Conservation (phyloP, 371 early-diverging fungal species). For the Mortierella sp. region DNA sequence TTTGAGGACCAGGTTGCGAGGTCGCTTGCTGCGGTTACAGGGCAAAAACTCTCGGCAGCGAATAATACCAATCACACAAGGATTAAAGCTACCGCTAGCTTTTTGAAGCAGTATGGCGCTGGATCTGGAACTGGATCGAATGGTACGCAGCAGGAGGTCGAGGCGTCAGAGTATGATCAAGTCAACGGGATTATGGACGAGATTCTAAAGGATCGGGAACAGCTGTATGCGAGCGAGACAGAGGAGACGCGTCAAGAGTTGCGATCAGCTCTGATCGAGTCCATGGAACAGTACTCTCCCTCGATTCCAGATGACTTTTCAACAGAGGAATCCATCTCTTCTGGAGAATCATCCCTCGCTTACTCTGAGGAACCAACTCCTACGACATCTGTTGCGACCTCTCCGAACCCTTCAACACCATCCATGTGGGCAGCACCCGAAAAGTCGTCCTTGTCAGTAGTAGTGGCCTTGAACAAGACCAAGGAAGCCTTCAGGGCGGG, state of each 20-base stretch:
- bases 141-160: not conserved
- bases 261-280: constrained; percentile 37
- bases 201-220: constrained; percentile 35
- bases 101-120: constrained; percentile 38
- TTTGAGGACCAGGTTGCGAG: constrained; percentile 58
- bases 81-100: constrained; percentile 53
- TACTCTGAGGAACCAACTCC: not conserved
- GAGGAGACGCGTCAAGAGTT: constrained; percentile 36
- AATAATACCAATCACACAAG: constrained; percentile 38
- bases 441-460: not conserved
- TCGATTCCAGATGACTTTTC: constrained; percentile 43
- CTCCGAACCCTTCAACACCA: not conserved
- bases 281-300: constrained; percentile 52
- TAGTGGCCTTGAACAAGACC: constrained; percentile 14
- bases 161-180: not conserved
- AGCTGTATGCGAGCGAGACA: constrained; percentile 21
- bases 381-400: not conserved
- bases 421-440: not conserved
- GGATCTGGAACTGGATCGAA: not conserved
- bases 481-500: constrained; percentile 53
- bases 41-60: constrained; percentile 20
- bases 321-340: constrained; percentile 50
- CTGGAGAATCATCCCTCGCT: not conserved
- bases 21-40: constrained; percentile 35
- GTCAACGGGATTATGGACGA: constrained; percentile 16